phyloP scores from a whole-genome alignment of 495 filamentous ascomycete species.

The Tuber calosporum region DNA sequence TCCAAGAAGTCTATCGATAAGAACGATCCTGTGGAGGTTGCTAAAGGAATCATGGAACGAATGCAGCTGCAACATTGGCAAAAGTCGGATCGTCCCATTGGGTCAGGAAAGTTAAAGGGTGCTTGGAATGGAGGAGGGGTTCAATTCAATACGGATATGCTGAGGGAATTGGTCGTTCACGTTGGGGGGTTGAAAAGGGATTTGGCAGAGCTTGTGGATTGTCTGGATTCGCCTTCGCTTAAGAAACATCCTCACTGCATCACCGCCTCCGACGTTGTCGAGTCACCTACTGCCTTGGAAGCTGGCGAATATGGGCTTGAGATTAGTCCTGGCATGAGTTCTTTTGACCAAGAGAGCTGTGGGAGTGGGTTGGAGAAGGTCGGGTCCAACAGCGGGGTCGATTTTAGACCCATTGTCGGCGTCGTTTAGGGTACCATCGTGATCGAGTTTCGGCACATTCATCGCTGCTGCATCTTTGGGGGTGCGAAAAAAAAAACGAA shows the following conservation, averaged over 20 bases:
- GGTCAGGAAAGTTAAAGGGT: slow-evolving; percentile 22
- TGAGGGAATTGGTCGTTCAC: slow-evolving; percentile 38
- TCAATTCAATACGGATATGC: slow-evolving; percentile 41
- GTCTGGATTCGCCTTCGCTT: slow-evolving; percentile 6
- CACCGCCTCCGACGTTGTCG: slow-evolving; percentile 16
- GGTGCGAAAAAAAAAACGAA: slow-evolving; percentile 3
- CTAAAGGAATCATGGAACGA: slow-evolving; percentile 39
- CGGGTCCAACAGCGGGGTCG: slow-evolving; percentile 16
- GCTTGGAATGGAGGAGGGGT: slow-evolving; percentile 24
- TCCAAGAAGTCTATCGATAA: slow-evolving; percentile 37
- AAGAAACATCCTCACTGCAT: background rate
- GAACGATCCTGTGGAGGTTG: slow-evolving; percentile 40
- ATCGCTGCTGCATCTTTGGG: slow-evolving; percentile 1
- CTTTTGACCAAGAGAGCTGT: slow-evolving; percentile 6
- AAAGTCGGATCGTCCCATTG: slow-evolving; percentile 19
- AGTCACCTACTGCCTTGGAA: slow-evolving; percentile 14
- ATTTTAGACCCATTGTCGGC: slow-evolving; percentile 29
- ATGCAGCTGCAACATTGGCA: slow-evolving; percentile 38
- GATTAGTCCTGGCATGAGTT: background rate
- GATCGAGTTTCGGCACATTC: slow-evolving; percentile 6
- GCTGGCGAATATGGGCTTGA: slow-evolving; percentile 15
- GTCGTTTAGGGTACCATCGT: slow-evolving; percentile 21
- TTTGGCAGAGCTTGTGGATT: slow-evolving; percentile 25
- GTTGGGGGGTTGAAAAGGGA: slow-evolving; percentile 34
- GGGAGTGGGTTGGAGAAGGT: slow-evolving; percentile 22